Percentiles rank a stretch among this genome's conserved stretches.
Evolutionary conservation across 352 stramenopile species (phyloP).

Genomic region (Aphanomyces stellatus): DNA sequence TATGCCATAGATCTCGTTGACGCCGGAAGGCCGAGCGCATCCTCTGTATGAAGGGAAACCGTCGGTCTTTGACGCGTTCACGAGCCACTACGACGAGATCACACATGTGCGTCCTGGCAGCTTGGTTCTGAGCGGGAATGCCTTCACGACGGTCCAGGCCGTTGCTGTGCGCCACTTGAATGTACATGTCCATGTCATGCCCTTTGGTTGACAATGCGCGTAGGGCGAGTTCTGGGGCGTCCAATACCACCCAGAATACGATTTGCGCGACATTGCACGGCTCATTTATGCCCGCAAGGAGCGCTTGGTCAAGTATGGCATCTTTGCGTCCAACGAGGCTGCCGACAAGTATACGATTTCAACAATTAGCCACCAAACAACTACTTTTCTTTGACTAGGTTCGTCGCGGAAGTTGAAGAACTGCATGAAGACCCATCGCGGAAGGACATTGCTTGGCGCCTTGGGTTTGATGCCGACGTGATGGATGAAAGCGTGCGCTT

Average conservation of each 20-base stretch:
- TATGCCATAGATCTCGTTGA: slow-evolving; percentile 39
- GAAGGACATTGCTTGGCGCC: slow-evolving; percentile 69
- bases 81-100: slow-evolving; percentile 75
- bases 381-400: neutral
- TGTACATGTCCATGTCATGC: slow-evolving; percentile 14
- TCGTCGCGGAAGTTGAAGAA: slow-evolving; percentile 58
- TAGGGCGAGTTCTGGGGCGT: slow-evolving; percentile 72
- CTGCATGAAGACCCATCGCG: slow-evolving; percentile 58
- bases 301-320: slow-evolving; percentile 57
- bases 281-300: slow-evolving; percentile 60
- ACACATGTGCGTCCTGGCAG: slow-evolving; percentile 56
- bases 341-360: slow-evolving; percentile 39
- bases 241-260: slow-evolving; percentile 82
- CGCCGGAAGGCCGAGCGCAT: slow-evolving; percentile 60
- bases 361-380: neutral
- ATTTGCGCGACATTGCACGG: slow-evolving; percentile 67
- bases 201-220: neutral
- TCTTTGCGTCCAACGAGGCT: slow-evolving; percentile 62
- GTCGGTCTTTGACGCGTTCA: slow-evolving; percentile 72
- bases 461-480: slow-evolving; percentile 69
- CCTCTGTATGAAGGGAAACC: slow-evolving; percentile 78
- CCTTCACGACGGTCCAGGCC: slow-evolving; percentile 63
- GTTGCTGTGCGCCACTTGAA: slow-evolving; percentile 67
- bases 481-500: slow-evolving; percentile 70
- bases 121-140: slow-evolving; percentile 49